phyloP scores from a whole-genome alignment of 169 alveolate species.

The Plasmodium berghei region DNA sequence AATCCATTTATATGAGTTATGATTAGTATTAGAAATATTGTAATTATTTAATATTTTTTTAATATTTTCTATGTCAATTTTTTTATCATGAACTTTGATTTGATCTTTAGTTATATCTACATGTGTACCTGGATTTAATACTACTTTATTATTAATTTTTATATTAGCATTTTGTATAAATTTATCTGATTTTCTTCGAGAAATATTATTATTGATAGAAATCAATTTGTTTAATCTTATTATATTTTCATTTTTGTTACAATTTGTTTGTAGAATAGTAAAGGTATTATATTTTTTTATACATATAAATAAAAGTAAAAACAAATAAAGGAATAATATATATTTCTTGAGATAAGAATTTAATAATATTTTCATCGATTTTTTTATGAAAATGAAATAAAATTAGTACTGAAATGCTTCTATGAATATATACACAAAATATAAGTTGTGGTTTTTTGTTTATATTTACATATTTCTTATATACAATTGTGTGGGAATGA shows the following conservation, averaged over 20 bases:
- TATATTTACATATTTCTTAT: too few species aligned
- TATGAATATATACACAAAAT: too few species aligned
- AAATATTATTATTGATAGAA: conserved; percentile 40
- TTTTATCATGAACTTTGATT: conserved; percentile 20
- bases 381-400: too few species aligned
- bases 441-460: too few species aligned
- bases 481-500: too few species aligned
- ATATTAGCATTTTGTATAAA: conserved; percentile 67
- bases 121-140: conserved; percentile 67
- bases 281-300: too few species aligned
- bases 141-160: conserved; percentile 48
- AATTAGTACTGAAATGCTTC: too few species aligned
- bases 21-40: not conserved
- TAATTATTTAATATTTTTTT: conserved; percentile 13
- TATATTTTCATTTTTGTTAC: conserved; percentile 11
- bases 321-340: too few species aligned
- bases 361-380: too few species aligned
- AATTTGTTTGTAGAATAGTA: not conserved
- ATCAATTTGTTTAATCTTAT: conserved; percentile 61
- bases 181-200: conserved; percentile 68
- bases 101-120: conserved; percentile 57
- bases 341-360: too few species aligned
- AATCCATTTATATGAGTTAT: conserved; percentile 34
- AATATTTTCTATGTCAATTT: conserved; percentile 6
- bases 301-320: too few species aligned